Percentiles rank a stretch among this genome's conserved stretches.
Evolutionary conservation across 2,329 filamentous ascomycete genomes (phyloP).

Genomic region (Colletotrichum caudatum): DNA sequence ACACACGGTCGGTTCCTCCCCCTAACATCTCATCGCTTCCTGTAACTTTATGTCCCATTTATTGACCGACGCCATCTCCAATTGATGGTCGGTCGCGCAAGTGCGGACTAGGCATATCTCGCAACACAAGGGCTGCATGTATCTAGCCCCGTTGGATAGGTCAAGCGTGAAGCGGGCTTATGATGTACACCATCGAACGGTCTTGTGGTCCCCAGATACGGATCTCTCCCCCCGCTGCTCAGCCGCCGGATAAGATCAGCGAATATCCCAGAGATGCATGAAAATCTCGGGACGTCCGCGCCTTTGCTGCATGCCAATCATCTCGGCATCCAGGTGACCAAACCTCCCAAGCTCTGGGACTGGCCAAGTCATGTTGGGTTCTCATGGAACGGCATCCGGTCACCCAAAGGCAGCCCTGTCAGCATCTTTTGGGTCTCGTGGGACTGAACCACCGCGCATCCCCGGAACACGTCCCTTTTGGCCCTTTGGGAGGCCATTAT

Average conservation of each 20-base stretch:
- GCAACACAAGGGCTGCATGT: background rate
- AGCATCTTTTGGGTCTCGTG: slow-evolving; percentile 38
- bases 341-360: background rate
- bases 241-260: background rate
- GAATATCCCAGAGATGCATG: slow-evolving; percentile 1
- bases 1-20: background rate
- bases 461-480: background rate
- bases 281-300: background rate
- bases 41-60: background rate
- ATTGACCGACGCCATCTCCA: background rate
- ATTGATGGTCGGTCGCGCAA: background rate
- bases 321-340: slow-evolving; percentile 7
- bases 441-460: slow-evolving; percentile 16
- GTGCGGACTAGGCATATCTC: background rate
- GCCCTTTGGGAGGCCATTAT: background rate
- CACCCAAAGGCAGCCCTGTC: slow-evolving; percentile 16
- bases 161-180: background rate
- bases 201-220: background rate
- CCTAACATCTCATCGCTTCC: background rate
- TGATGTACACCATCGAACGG: background rate
- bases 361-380: slow-evolving; percentile 2
- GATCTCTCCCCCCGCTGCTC: background rate
- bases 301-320: background rate
- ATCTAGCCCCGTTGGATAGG: background rate
- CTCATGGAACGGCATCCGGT: slow-evolving; percentile 32